Percentiles rank a stretch among this genome's conserved stretches.
Conservation (phyloP, 106 monocot genomes). For the Allium sativum region DNA sequence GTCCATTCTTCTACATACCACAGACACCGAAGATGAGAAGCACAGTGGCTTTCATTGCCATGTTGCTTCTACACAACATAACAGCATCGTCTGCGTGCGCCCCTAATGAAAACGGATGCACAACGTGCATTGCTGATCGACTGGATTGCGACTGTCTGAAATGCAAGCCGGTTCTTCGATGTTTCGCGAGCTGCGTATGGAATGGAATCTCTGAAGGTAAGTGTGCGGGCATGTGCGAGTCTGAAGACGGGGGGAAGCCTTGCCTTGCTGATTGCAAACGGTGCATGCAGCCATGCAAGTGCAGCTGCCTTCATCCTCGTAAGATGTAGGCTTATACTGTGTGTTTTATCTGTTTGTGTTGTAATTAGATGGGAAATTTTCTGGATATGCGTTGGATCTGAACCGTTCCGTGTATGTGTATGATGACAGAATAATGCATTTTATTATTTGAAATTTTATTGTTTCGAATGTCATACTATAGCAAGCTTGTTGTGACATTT, state of each 20-base stretch:
- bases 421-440: too few species aligned
- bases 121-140: background rate
- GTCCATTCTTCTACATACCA: too few species aligned
- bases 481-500: too few species aligned
- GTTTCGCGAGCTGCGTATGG: slow-evolving; percentile 3
- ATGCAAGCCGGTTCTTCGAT: slow-evolving; percentile 6
- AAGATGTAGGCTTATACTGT: background rate
- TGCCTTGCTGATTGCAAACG: slow-evolving; percentile 8
- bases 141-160: slow-evolving; percentile 1
- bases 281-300: slow-evolving; percentile 8
- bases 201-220: slow-evolving; percentile 1
- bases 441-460: too few species aligned
- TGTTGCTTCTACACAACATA: background rate
- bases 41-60: background rate
- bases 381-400: slow-evolving; percentile 23
- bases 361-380: slow-evolving; percentile 3
- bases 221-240: background rate
- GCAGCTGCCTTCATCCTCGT: background rate
- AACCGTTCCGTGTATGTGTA: background rate
- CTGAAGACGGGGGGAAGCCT: background rate
- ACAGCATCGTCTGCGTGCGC: background rate
- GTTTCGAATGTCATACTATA: too few species aligned
- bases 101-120: background rate
- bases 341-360: background rate
- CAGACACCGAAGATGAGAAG: background rate